A percentile compares a stretch with the other conserved stretches of the same genome.
These are phyloP conservation scores for Talaromyces sp. DNA, from an alignment of 2,329 filamentous ascomycete genomes.

Conservation along the genomic window DNA sequence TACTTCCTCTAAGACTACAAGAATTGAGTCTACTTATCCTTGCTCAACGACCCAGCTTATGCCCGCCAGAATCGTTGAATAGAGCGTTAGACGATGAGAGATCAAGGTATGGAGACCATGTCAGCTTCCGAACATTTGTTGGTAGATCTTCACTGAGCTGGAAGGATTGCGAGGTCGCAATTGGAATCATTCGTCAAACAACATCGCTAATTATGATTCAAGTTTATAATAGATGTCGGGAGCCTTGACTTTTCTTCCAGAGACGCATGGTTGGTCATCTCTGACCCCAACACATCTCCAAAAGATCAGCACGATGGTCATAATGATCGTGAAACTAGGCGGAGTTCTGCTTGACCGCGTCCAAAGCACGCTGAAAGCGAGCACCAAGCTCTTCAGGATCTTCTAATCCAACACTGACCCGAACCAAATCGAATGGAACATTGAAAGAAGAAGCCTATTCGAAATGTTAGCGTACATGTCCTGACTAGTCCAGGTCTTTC, in stretches of 20 bases:
- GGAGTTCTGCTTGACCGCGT: constrained; percentile 44
- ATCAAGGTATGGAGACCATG: neutral
- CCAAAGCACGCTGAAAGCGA: constrained; percentile 67
- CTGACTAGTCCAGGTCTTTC: neutral
- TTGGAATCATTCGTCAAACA: neutral
- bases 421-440: constrained; percentile 73
- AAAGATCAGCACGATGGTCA: neutral
- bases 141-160: no score
- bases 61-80: neutral
- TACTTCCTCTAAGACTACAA: neutral
- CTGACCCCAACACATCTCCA: neutral
- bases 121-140: no score
- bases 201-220: neutral
- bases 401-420: constrained; percentile 88
- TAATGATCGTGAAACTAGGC: neutral
- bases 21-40: neutral
- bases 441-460: constrained; percentile 68
- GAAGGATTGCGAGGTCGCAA: neutral
- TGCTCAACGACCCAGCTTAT: neutral
- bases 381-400: constrained; percentile 63
- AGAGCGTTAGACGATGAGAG: neutral
- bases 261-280: neutral
- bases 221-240: neutral
- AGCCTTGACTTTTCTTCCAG: neutral
- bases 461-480: neutral